Evolutionary conservation across 108 stramenopile species (phyloP).

Genomic region (Nitzschia inconspicua): DNA sequence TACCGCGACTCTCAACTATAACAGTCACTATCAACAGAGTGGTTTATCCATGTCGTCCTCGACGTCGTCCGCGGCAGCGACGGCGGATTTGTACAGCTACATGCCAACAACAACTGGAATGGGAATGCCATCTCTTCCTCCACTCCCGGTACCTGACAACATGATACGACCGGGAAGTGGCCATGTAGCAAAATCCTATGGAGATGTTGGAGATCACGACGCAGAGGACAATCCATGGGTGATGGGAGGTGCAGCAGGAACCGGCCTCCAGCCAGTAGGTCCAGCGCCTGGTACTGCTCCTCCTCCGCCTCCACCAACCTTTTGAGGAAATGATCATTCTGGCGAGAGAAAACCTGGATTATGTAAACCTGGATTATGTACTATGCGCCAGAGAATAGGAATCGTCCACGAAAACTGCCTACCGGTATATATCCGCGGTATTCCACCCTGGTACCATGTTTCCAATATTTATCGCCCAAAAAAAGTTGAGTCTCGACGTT

Average conservation of each 20-base stretch:
- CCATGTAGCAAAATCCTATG: constrained; percentile 17
- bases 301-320: constrained; percentile 33
- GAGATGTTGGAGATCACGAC: background rate
- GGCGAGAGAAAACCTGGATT: too few species aligned
- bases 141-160: constrained; percentile 1
- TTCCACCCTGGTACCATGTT: too few species aligned
- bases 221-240: constrained; percentile 30
- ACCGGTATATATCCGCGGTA: too few species aligned
- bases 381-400: too few species aligned
- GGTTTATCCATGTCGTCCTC: too few species aligned
- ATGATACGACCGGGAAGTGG: constrained; percentile 18
- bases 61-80: background rate
- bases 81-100: background rate
- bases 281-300: constrained; percentile 17
- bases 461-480: too few species aligned
- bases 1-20: constrained; percentile 2
- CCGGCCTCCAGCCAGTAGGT: constrained; percentile 8
- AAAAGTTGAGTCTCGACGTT: too few species aligned
- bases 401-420: too few species aligned
- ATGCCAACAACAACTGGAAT: background rate
- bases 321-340: too few species aligned
- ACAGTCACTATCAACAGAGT: too few species aligned
- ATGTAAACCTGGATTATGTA: too few species aligned
- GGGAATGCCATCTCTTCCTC: background rate
- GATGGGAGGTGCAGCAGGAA: constrained; percentile 28